Conservation (phyloP, 352 stramenopile species). For the Phytophthora meadii region DNA sequence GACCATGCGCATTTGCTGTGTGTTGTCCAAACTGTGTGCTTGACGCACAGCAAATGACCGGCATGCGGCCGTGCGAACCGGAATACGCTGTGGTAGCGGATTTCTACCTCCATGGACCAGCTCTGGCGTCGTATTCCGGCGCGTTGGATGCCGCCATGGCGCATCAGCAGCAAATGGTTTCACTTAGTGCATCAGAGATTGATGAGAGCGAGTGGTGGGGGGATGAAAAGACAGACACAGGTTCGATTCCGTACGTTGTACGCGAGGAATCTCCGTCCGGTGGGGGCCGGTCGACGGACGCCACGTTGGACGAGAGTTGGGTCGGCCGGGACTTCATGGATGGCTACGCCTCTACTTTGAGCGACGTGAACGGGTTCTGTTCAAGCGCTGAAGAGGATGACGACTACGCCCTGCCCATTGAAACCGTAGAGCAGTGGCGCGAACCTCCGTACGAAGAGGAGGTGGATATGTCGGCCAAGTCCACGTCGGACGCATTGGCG, state of each 20-base stretch:
- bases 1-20: slow-evolving; percentile 19
- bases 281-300: slow-evolving; percentile 6
- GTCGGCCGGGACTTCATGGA: slow-evolving; percentile 30
- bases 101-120: slow-evolving; percentile 30
- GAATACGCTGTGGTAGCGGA: slow-evolving; percentile 34
- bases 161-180: slow-evolving; percentile 13
- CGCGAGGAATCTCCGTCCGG: slow-evolving; percentile 9
- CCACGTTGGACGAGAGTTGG: slow-evolving; percentile 34
- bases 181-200: slow-evolving; percentile 26
- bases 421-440: slow-evolving; percentile 21
- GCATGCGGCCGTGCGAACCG: slow-evolving; percentile 18
- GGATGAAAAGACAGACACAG: slow-evolving; percentile 18
- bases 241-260: slow-evolving; percentile 16
- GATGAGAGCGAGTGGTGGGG: slow-evolving; percentile 32
- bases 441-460: slow-evolving; percentile 25
- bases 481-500: slow-evolving; percentile 19
- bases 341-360: slow-evolving; percentile 26
- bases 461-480: slow-evolving; percentile 15
- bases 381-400: slow-evolving; percentile 37
- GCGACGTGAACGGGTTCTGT: slow-evolving; percentile 33
- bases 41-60: slow-evolving; percentile 41
- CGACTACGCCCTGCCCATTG: slow-evolving; percentile 14
- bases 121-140: slow-evolving; percentile 24
- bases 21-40: slow-evolving; percentile 47
- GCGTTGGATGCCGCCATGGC: slow-evolving; percentile 16